These are phyloP conservation scores for Gamarada debralockiae DNA, from an alignment of 495 filamentous ascomycete genomes.

Conservation along the genomic window DNA sequence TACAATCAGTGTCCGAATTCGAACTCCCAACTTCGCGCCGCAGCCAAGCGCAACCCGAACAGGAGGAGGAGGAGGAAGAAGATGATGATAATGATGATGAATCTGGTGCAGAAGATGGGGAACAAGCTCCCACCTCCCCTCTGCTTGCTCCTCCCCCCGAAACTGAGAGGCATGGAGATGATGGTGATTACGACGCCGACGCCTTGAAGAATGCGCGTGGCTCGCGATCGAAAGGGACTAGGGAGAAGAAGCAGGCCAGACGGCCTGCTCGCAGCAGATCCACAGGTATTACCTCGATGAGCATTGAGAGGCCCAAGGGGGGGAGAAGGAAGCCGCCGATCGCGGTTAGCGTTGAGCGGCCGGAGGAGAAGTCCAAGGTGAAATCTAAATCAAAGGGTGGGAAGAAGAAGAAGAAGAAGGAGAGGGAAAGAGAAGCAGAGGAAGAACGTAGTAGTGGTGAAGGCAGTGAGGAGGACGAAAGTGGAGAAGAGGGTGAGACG, in stretches of 20 bases:
- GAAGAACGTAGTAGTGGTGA: conserved; percentile 7
- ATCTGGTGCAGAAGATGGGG: not conserved
- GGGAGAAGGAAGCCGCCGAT: conserved; percentile 10
- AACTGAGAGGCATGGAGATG: too few species aligned
- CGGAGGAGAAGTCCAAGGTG: conserved; percentile 7
- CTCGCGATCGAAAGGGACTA: not conserved
- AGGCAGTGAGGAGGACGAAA: conserved; percentile 5
- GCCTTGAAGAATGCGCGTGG: not conserved
- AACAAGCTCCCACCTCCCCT: not conserved
- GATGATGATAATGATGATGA: not conserved
- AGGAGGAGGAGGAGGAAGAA: not conserved
- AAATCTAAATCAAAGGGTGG: not conserved
- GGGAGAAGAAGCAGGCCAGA: not conserved
- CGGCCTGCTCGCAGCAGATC: not conserved
- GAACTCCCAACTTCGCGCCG: not conserved
- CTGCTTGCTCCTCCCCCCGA: not conserved
- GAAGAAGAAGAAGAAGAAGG: conserved; percentile 4
- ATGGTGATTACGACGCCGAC: not conserved
- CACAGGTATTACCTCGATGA: conserved; percentile 22
- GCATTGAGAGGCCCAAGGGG: conserved; percentile 11
- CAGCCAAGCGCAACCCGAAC: not conserved
- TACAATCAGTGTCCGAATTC: not conserved
- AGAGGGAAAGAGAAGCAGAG: conserved; percentile 9
- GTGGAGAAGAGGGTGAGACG: conserved; percentile 8
- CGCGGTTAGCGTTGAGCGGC: not conserved